phyloP scores from a whole-genome alignment of 2,329 filamentous ascomycete species.

The Graphium sp. region DNA sequence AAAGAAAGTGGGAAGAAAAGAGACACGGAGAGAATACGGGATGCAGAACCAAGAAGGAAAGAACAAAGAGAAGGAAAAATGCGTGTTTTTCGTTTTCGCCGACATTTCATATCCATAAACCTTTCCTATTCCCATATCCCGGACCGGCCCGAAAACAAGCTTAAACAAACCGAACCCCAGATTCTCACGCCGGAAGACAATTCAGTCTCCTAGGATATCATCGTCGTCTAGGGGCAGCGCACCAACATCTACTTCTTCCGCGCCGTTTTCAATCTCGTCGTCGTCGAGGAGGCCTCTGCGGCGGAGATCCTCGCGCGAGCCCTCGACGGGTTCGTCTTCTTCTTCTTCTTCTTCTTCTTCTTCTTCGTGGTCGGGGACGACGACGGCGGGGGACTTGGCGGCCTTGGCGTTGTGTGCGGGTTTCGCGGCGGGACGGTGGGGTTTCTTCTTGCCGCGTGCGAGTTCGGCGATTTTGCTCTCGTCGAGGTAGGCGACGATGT shows the following conservation, averaged over 20 bases:
- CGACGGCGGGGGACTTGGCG: slow-evolving; percentile 10
- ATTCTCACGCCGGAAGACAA: too few relatives aligned
- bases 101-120: too few relatives aligned
- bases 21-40: not conserved
- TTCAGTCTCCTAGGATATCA: too few relatives aligned
- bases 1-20: slow-evolving; percentile 2
- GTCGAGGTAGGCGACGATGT: slow-evolving; percentile 68
- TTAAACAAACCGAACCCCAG: too few relatives aligned
- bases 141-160: too few relatives aligned
- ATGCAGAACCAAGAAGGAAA: too few relatives aligned
- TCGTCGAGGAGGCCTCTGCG: slow-evolving; percentile 36
- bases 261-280: slow-evolving; percentile 24
- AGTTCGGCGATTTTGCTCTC: slow-evolving; percentile 35
- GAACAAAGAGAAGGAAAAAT: too few relatives aligned
- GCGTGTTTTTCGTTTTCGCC: too few relatives aligned
- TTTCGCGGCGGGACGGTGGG: slow-evolving; percentile 2
- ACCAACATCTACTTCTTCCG: slow-evolving; percentile 12
- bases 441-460: slow-evolving; percentile 18
- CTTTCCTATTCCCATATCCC: too few relatives aligned
- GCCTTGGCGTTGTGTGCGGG: slow-evolving; percentile 2
- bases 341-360: slow-evolving; percentile 21
- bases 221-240: slow-evolving; percentile 8
- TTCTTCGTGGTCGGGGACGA: slow-evolving; percentile 9
- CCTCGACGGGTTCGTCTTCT: slow-evolving; percentile 35
- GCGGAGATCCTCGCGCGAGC: slow-evolving; percentile 38